Evolutionary conservation across 2,329 filamentous ascomycete genomes (phyloP), one percentile per base, ranked within the genome.

Genomic region (Basipetospora sp.): DNA sequence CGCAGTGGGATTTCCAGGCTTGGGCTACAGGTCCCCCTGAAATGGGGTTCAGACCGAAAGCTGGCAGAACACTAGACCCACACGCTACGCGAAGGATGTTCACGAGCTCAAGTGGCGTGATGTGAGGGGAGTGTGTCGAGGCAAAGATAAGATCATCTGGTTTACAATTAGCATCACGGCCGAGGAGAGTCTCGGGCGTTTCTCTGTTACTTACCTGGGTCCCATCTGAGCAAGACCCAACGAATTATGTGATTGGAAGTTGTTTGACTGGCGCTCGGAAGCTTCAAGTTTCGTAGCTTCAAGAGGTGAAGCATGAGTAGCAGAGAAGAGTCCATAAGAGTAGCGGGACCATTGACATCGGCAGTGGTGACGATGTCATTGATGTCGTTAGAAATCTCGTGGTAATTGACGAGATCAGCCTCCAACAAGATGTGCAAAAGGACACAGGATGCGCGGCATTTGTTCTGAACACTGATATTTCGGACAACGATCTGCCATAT

Each of bases 211-310:
- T 53, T 63, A 88, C 83, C 77, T 45, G 86, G 80, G 45, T 76
- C 77, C 86, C 88, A 98, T 48, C 71, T 78, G 25, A 76, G 70
- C 47, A 86, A 77, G 1, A 90, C 55, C 90, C 90, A 98, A 47
- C 76, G 69, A 40, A 90, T 71, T 26, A 90, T 69, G 48, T 81
- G 74, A 44, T 75, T 80, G 27, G 74, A 77, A 3, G 77, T 80
- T 28, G 66, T 65, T 46, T 77, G 71, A 45, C 73, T 81, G 26
- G 73, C 71, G 41, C 72, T 77, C 2, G 83, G 80, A 31, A 80
- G 74, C 48, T 78, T 70, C 19, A 71, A 67, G 45, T 80, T 76
- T 37, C 75, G 73, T 29, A 75, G 61, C 40, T 76, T 69, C 26
- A 90, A 63, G 30, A 92, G 55, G 39, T 71, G 70, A 13, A 70